Percentiles rank a stretch among this genome's conserved stretches.
phyloP scores from a whole-genome alignment of 148 eudicot species.

The Arbutus unedo region DNA sequence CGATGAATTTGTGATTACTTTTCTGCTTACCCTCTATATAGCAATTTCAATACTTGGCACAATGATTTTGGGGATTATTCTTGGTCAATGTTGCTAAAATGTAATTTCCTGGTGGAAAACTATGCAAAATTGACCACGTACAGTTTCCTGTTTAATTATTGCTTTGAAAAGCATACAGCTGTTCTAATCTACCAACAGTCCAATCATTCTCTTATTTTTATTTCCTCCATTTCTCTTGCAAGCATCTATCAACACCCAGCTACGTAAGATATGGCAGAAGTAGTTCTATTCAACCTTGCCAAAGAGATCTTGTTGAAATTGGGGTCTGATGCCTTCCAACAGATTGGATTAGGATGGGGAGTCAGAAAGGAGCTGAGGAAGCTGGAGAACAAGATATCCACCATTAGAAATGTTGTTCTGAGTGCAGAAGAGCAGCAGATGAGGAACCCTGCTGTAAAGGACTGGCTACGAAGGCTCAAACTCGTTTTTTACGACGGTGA shows the following conservation, averaged over 20 bases:
- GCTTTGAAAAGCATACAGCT: too few species aligned
- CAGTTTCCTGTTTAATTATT: too few species aligned
- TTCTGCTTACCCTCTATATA: too few species aligned
- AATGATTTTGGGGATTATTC: too few species aligned
- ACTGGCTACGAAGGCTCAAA: slow-evolving; percentile 13
- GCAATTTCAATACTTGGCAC: too few species aligned
- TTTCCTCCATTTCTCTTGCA: too few species aligned
- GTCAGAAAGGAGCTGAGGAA: not conserved
- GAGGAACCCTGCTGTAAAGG: not conserved
- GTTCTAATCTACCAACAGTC: too few species aligned
- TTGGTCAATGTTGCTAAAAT: too few species aligned
- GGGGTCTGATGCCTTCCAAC: not conserved
- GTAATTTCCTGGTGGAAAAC: too few species aligned
- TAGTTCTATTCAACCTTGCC: not conserved
- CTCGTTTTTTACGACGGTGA: slow-evolving; percentile 13
- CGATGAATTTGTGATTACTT: too few species aligned
- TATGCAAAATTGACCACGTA: too few species aligned
- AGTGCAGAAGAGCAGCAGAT: not conserved
- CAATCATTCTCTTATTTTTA: too few species aligned
- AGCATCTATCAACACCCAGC: not conserved
- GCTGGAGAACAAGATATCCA: not conserved
- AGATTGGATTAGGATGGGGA: not conserved
- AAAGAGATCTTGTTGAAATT: not conserved
- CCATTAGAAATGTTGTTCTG: slow-evolving; percentile 11
- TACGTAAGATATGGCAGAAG: not conserved